phyloP scores from a whole-genome alignment of 2,329 filamentous ascomycete species.

The Cryphonectria carpinicola region DNA sequence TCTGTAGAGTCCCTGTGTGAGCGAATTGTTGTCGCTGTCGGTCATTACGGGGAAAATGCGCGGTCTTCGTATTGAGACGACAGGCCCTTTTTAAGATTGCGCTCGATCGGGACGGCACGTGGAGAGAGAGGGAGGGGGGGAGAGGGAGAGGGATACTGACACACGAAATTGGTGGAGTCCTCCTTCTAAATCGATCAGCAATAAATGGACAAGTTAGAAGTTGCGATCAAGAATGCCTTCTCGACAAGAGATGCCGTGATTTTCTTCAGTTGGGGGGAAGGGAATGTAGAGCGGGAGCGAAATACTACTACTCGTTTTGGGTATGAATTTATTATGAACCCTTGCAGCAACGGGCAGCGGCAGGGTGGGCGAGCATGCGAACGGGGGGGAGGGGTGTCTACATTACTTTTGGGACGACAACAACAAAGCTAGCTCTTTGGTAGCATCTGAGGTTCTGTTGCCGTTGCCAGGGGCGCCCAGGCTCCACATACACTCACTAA shows the following conservation, averaged over 20 bases:
- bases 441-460: conserved; percentile 4
- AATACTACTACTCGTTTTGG: not conserved
- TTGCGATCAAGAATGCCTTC: not conserved
- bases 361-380: not conserved
- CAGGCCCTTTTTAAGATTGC: not conserved
- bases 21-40: not conserved
- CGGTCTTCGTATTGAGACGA: not conserved
- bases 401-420: conserved; percentile 11
- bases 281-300: conserved; percentile 3
- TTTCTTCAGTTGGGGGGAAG: not conserved
- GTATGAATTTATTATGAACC: not conserved
- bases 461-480: conserved; percentile 23
- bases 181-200: not conserved
- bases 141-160: not conserved
- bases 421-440: conserved; percentile 14
- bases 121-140: not conserved
- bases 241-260: not conserved
- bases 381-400: not conserved
- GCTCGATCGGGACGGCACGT: conserved; percentile 2
- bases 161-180: not conserved
- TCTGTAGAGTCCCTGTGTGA: not conserved
- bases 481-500: not conserved
- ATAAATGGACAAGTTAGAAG: not conserved
- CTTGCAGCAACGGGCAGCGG: not conserved
- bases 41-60: not conserved